These are phyloP conservation scores for Zoysia japonica DNA, from an alignment of 176 grass and related monocot species.

Conservation along the genomic window DNA sequence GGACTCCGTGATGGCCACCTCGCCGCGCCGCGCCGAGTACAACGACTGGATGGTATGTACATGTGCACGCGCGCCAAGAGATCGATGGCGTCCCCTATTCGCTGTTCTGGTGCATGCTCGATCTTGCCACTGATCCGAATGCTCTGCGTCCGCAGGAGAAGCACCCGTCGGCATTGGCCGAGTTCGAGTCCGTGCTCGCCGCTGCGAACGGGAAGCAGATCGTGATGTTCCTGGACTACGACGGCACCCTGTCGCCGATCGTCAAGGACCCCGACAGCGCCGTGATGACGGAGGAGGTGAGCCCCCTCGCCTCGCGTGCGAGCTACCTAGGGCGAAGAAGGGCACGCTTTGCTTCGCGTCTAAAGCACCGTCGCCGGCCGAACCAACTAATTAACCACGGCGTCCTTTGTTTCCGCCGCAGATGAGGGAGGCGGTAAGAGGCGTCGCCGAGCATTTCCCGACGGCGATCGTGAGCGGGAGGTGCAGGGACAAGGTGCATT, in stretches of 20 bases:
- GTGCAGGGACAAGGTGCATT: constrained; percentile 89
- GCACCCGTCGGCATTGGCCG: constrained; percentile 73
- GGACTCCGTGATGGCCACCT: neutral
- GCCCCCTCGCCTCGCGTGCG: neutral
- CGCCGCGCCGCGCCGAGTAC: constrained; percentile 7
- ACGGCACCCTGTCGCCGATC: constrained; percentile 93
- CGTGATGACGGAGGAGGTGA: constrained; percentile 71
- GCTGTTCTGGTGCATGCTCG: too few relatives aligned
- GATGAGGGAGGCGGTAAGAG: constrained; percentile 82
- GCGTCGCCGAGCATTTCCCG: constrained; percentile 72
- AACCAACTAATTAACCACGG: neutral
- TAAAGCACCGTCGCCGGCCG: neutral
- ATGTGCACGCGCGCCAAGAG: too few relatives aligned
- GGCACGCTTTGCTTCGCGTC: constrained; percentile 31
- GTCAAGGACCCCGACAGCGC: constrained; percentile 77
- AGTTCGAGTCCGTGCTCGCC: constrained; percentile 52
- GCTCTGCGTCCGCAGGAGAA: constrained; percentile 42
- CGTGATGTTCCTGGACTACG: constrained; percentile 93
- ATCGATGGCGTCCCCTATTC: too few relatives aligned
- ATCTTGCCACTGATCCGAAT: too few relatives aligned
- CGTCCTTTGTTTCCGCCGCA: constrained; percentile 3
- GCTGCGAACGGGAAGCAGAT: constrained; percentile 67
- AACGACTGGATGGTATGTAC: constrained; percentile 24
- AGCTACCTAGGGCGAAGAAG: neutral
- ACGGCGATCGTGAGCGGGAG: constrained; percentile 93